These are phyloP conservation scores for Cenchrus purpureus DNA, from an alignment of 176 grass and related monocot species.

Conservation along the genomic window DNA sequence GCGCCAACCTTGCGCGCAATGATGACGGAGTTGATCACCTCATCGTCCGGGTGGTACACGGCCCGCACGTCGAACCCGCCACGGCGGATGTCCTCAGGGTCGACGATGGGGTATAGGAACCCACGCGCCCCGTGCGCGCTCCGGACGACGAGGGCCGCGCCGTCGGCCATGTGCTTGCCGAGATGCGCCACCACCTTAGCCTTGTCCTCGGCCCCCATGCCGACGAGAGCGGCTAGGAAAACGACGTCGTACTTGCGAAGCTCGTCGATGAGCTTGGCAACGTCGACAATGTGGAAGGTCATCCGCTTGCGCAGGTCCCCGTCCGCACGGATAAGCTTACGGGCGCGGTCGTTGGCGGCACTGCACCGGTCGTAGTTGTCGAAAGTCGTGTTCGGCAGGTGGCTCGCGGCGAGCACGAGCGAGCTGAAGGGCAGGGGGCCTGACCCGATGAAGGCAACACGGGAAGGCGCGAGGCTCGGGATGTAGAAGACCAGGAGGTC, in stretches of 20 bases:
- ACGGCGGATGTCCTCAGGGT: too few relatives aligned
- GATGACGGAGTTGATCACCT: too few relatives aligned
- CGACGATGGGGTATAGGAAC: too few relatives aligned
- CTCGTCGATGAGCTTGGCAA: constrained; percentile 38
- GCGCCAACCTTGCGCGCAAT: too few relatives aligned
- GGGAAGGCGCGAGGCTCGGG: constrained; percentile 21
- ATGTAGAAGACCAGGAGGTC: constrained; percentile 55
- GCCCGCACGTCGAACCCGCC: too few relatives aligned
- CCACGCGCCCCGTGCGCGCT: too few relatives aligned
- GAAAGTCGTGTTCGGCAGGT: constrained; percentile 44
- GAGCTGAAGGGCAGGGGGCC: constrained; percentile 69
- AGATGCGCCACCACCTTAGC: constrained; percentile 59
- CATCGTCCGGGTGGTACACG: too few relatives aligned
- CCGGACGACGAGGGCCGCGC: too few relatives aligned
- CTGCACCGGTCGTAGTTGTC: constrained; percentile 57
- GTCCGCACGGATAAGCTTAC: constrained; percentile 60
- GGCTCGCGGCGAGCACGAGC: constrained; percentile 48
- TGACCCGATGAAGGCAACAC: constrained; percentile 61
- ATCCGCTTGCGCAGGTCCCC: constrained; percentile 47
- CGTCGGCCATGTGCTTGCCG: constrained; percentile 59
- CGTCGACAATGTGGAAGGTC: constrained; percentile 73
- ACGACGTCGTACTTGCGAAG: constrained; percentile 67
- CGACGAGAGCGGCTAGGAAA: constrained; percentile 83
- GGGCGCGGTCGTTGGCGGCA: constrained; percentile 57
- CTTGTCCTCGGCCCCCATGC: constrained; percentile 68